phyloP scores from a whole-genome alignment of 768 basidiomycete genomes.

The Cubamyces lactineus region DNA sequence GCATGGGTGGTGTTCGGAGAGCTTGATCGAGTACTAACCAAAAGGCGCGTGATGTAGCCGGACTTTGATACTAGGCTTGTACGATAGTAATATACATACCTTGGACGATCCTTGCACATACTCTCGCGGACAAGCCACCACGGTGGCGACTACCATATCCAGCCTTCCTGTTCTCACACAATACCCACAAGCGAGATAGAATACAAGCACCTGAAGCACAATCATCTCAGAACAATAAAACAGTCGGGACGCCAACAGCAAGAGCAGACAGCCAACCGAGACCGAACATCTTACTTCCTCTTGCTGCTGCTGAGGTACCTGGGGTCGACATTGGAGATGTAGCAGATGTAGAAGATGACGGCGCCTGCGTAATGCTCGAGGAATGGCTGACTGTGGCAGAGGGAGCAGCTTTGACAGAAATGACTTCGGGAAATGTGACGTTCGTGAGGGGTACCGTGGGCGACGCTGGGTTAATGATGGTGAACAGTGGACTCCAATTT shows the following conservation, averaged over 20 bases:
- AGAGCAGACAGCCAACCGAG: neutral
- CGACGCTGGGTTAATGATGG: slow-evolving; percentile 24
- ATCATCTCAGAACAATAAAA: too few species aligned
- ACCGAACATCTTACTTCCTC: neutral
- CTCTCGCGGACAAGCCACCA: neutral
- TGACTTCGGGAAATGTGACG: neutral
- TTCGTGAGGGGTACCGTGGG: neutral
- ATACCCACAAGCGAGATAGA: too few species aligned
- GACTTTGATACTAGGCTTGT: too few species aligned
- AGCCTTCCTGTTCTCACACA: too few species aligned
- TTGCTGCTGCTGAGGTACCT: neutral
- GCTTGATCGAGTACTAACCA: neutral
- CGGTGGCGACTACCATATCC: too few species aligned
- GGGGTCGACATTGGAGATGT: neutral
- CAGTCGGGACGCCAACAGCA: too few species aligned
- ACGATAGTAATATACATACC: neutral
- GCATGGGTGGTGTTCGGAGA: too few species aligned
- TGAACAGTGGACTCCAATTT: slow-evolving; percentile 40
- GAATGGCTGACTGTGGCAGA: neutral
- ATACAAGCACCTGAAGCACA: too few species aligned
- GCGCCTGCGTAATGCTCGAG: neutral
- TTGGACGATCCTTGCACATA: neutral
- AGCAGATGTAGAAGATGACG: neutral
- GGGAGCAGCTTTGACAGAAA: neutral
- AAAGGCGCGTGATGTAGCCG: neutral